Base-by-base conservation (phyloP, 768 basidiomycete genomes). In the Tulasnella calospora region DNA sequence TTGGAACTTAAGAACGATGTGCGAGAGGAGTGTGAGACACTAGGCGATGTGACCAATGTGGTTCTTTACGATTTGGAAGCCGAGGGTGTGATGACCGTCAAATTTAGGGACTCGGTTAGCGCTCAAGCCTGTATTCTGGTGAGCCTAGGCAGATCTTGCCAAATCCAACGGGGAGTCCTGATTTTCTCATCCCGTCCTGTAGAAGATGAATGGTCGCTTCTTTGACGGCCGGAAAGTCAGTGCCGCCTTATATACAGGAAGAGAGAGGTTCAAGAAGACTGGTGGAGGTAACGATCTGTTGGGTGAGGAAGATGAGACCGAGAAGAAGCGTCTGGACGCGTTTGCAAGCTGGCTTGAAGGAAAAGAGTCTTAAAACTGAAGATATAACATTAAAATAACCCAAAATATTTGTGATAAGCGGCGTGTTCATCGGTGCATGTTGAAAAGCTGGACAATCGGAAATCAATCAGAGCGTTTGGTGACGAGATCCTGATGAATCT, bases 1-100 rank as follows among this genome's bases (percentile, higher is more conserved):
- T 89, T 99, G 19, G 97, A 99, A 81, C 88, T 98, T 74, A 98
- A 98, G 83, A 95, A 98, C 82, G 97, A 99, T 81, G 96, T 99
- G 23, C 89, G 97, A 76, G 96, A 97, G 44, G 97, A 99, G 83
- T 95, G 95, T 80, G 90, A 93, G 73, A 88, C 89, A 0, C 84
- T 99, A 17, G 98, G 98, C 38, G 94, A 96, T 81, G 98, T 99
- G 5, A 99, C 98, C 0, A 98, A 95, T 81, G 94, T 98, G 0
- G 91, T 95, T 40, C 84, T 99, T 55, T 99, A 97, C 82, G 85
- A 99, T 96, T 90, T 92, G 87, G 98, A 99, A 84, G 85, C 90
- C 44, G 95, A 97, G 47, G 97, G 98, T 4, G 85, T 99, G 80
- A 98, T 99, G 90, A 96, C 96, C 0, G 91, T 99, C 80, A 98